Evolutionary conservation across 345 rosid species (phyloP).

Genomic region (Mallotus nudiflorus): DNA sequence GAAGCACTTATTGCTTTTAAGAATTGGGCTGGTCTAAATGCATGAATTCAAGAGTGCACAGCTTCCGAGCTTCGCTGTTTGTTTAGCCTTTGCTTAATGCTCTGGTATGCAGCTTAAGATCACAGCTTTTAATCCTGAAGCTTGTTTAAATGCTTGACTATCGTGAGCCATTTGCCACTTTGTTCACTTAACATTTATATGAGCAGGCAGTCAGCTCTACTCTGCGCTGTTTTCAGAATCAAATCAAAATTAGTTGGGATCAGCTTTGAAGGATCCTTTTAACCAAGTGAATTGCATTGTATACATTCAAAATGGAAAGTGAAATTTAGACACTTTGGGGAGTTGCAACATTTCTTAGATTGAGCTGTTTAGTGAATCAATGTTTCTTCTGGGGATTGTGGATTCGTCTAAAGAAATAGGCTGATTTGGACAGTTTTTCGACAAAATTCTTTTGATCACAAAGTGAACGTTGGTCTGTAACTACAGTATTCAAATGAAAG

Average conservation of each 20-base stretch:
- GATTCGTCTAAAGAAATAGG: not conserved
- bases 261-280: not conserved
- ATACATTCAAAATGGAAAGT: not conserved
- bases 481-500: not conserved
- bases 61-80: not conserved
- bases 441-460: not conserved
- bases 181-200: not conserved
- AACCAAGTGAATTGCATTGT: not conserved
- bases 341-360: not conserved
- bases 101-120: not conserved
- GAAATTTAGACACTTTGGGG: not conserved
- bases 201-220: not conserved
- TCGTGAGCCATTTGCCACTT: not conserved
- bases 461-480: not conserved
- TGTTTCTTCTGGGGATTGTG: not conserved
- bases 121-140: slow-evolving; percentile 5
- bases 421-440: not conserved
- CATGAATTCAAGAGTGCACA: slow-evolving; percentile 32
- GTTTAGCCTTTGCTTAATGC: not conserved
- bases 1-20: slow-evolving; percentile 92
- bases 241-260: not conserved
- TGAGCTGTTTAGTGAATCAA: slow-evolving; percentile 3
- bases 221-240: too few relatives aligned
- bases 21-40: slow-evolving; percentile 93
- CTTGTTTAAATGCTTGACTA: not conserved